Evolutionary conservation across 495 filamentous ascomycete species (phyloP), one percentile per base, ranked within the genome.

Genomic region (Trichoderma reesei): DNA sequence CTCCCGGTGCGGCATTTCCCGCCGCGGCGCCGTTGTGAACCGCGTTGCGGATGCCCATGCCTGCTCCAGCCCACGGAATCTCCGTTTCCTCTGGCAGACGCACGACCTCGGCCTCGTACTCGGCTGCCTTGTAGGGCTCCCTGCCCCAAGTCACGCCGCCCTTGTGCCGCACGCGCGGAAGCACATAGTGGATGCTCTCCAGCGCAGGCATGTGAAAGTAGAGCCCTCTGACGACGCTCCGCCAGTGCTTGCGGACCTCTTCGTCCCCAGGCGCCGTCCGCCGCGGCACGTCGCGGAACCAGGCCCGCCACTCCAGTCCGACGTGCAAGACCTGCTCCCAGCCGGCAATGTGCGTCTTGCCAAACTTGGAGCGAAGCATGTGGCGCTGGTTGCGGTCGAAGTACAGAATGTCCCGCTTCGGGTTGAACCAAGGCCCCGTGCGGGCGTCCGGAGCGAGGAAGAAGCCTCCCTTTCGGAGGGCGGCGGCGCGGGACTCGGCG

Each of bases 401-500:
- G 37, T 63, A 63, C 26, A 72, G 64, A 38, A 65, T 34, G 61
- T 73, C 72, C 3, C 42, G 59, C 6, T 60, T 61, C 5, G 70
- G 72, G 31, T 71, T 64, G 46, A 71, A 72, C 65, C 66, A 73
- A 1, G 72, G 66, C 0, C 72, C 72, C 0, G 72, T 42, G 46
- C 68, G 64, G 42, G 67, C 64, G 16, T 67, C 67, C 20, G 66
- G 67, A 51, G 72, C 72, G 41, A 72, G 65, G 11, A 66, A 42
- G 42, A 69, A 69, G 11, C 70, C 70, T 5, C 66, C 59, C 2
- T 34, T 31, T 51, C 67, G 63, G 18, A 51, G 39, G 26, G 72
- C 70, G n/a, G 69, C 63, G 37, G 66, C 63, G 9, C 72, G 68
- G 51, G 70, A 70, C 67, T 72, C 72, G 62, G 65, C 65, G 65